Conservation (phyloP, 176 grass and related monocot species). For the Tillandsia leiboldiana region DNA sequence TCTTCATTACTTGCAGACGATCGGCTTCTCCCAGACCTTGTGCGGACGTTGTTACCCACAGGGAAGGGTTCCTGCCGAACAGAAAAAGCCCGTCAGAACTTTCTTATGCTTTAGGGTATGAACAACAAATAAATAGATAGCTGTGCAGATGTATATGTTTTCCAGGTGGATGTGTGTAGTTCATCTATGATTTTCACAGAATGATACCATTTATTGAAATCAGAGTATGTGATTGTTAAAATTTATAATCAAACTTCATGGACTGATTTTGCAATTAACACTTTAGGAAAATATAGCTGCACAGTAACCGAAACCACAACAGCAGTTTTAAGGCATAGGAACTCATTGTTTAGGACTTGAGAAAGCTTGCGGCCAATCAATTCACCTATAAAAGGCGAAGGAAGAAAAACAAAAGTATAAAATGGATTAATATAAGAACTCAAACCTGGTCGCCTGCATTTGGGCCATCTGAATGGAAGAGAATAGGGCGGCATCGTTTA, state of each 20-base stretch:
- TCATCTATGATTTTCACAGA: too few species aligned
- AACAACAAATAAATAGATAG: not conserved
- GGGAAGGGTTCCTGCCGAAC: slow-evolving; percentile 71
- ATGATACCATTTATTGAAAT: too few species aligned
- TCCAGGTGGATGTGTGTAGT: too few species aligned
- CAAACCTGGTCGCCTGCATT: slow-evolving; percentile 76
- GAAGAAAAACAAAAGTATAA: slow-evolving; percentile 6
- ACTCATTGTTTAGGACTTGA: too few species aligned
- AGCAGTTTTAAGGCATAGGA: too few species aligned
- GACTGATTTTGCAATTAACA: too few species aligned
- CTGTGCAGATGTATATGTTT: not conserved
- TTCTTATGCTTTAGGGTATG: not conserved
- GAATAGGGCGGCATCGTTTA: slow-evolving; percentile 77
- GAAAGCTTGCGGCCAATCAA: not conserved
- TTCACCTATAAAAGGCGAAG: not conserved
- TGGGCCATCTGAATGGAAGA: slow-evolving; percentile 88
- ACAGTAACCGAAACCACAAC: too few species aligned
- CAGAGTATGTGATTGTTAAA: too few species aligned
- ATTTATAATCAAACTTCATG: too few species aligned
- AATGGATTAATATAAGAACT: not conserved
- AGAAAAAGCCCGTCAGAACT: not conserved
- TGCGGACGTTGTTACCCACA: slow-evolving; percentile 66
- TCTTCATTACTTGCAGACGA: slow-evolving; percentile 41
- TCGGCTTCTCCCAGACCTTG: slow-evolving; percentile 62
- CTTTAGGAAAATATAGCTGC: too few species aligned